Base-by-base conservation (phyloP, 495 filamentous ascomycete species). In the Bombardia bombarda region DNA sequence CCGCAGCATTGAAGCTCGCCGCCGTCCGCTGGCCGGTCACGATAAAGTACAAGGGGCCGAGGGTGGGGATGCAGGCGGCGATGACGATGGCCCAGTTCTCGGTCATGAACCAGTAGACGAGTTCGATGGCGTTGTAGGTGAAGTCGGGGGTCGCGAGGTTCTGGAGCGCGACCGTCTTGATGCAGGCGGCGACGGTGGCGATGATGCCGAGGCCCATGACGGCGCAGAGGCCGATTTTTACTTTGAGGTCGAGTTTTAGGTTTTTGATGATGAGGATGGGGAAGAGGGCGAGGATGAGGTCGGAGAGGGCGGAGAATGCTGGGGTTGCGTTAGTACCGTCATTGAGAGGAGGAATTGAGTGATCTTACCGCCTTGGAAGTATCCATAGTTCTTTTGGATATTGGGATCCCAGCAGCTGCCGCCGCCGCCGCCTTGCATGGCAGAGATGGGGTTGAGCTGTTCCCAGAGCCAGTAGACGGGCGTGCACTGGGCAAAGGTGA, bases 401-500 rank as follows among this genome's bases (percentile, higher is more conserved):
- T 21, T 36, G 7, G 33, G 33, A 17, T 36, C 33, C 33, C 33
- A 36, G 33, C 33, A 36, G 7, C 16, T 20, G 33, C 33, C 33
- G 7, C 8, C 7, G 33, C 20, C 18, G n/a, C n/a, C n/a, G n/a
- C n/a, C n/a, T n/a, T n/a, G n/a, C n/a, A n/a, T n/a, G 7, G 7
- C 14, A n/a, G 33, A n/a, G 18, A n/a, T 7, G 7, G 33, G 33
- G 19, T 36, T 21, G 3, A 36, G 33, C n/a, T 36, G 33, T n/a
- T 36, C 33, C 33, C 33, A 36, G 14, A 36, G 19, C 33, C 33
- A 36, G 4, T n/a, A 5, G 6, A 36, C 33, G 18, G 33, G 33
- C n/a, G 33, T 36, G 33, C 33, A 36, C n/a, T 36, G 33, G 6
- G 33, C 33, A 21, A 36, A 36, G 16, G 33, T 36, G 33, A 36